Conservation (phyloP, 108 stramenopile species). For the Nitzschia sp. region DNA sequence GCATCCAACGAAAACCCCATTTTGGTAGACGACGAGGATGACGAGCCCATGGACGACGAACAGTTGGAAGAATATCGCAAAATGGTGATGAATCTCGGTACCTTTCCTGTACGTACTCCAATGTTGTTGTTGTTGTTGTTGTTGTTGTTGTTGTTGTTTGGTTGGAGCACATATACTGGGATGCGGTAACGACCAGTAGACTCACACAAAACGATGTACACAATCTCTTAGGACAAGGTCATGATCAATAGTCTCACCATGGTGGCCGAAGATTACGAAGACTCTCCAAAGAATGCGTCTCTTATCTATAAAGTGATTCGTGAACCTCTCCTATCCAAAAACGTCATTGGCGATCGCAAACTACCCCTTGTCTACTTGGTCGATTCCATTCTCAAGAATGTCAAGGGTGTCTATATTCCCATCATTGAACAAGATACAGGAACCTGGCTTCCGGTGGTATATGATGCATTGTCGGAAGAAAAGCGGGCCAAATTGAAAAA, state of each 20-base stretch:
- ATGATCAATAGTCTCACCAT: constrained; percentile 79
- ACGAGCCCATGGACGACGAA: constrained; percentile 56
- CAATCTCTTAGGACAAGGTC: constrained; percentile 86
- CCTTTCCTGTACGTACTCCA: constrained; percentile 47
- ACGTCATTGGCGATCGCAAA: constrained; percentile 50
- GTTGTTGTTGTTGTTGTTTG: too few relatives aligned
- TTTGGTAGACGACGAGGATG: constrained; percentile 3
- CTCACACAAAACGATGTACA: too few relatives aligned
- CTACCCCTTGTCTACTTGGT: constrained; percentile 77
- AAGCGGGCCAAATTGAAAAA: constrained; percentile 58
- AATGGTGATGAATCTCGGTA: constrained; percentile 68
- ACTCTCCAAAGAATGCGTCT: constrained; percentile 44
- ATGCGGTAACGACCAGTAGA: too few relatives aligned
- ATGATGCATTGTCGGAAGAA: constrained; percentile 49
- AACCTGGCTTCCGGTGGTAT: constrained; percentile 68
- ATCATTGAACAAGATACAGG: constrained; percentile 70
- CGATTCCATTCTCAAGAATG: constrained; percentile 83
- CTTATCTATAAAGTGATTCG: constrained; percentile 70
- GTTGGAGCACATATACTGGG: too few relatives aligned
- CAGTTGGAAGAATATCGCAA: constrained; percentile 77
- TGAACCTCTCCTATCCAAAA: constrained; percentile 40
- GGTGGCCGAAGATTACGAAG: constrained; percentile 79
- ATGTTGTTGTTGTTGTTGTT: too few relatives aligned
- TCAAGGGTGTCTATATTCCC: constrained; percentile 62
- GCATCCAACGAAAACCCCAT: too few relatives aligned